Conservation (phyloP, 2,329 filamentous ascomycete species). For the Lasiodiplodia citricola region DNA sequence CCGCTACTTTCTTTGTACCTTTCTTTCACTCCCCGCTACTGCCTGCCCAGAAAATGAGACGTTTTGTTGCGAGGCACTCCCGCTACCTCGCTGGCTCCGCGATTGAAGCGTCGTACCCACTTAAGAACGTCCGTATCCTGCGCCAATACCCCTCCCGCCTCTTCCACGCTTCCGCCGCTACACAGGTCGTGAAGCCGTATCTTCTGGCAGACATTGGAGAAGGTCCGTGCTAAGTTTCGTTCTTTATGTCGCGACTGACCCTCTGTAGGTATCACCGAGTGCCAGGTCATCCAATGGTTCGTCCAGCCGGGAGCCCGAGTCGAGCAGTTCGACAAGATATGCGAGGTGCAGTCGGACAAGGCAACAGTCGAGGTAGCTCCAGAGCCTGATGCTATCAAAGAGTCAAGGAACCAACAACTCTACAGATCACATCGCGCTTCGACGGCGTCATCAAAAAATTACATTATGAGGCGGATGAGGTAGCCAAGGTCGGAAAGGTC, state of each 20-base stretch:
- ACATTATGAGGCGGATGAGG: constrained; percentile 93
- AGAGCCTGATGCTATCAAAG: constrained; percentile 24
- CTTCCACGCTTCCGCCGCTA: constrained; percentile 40
- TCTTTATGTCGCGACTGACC: neutral
- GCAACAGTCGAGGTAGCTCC: constrained; percentile 66
- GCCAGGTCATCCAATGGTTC: constrained; percentile 99
- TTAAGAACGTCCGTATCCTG: constrained; percentile 15
- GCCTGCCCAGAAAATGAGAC: constrained; percentile 11
- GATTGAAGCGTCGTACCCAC: neutral
- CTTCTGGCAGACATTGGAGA: constrained; percentile 85
- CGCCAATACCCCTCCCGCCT: constrained; percentile 13
- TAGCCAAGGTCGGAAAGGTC: constrained; percentile 86
- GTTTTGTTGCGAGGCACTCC: constrained; percentile 6
- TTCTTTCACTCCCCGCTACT: neutral
- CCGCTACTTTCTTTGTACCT: neutral
- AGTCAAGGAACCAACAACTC: constrained; percentile 27
- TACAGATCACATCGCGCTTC: constrained; percentile 91
- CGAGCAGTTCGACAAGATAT: constrained; percentile 96
- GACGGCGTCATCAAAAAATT: constrained; percentile 95
- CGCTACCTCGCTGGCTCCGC: neutral
- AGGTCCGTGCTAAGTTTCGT: constrained; percentile 55
- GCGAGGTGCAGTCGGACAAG: constrained; percentile 98
- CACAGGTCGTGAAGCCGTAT: constrained; percentile 73
- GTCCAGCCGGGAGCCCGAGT: constrained; percentile 93
- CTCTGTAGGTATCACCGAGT: constrained; percentile 85